phyloP scores from a whole-genome alignment of 1,284 basidiomycete genomes.

The Coniophora puteana region DNA sequence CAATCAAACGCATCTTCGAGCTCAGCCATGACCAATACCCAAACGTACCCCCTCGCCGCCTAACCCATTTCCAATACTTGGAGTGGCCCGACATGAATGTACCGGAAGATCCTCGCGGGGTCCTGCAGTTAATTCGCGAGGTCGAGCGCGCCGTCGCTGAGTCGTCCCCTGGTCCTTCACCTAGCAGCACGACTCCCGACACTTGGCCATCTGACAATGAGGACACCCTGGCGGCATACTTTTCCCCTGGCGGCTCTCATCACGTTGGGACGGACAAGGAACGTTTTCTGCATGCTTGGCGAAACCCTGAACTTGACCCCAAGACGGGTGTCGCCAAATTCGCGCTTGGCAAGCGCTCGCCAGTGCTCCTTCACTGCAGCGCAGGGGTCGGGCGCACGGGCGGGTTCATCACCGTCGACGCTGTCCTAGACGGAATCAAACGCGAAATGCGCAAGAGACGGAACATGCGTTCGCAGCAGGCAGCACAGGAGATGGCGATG shows the following conservation, averaged over 20 bases:
- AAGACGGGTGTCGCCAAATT: constrained; percentile 48
- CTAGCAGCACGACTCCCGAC: constrained; percentile 13
- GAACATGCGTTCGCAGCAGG: constrained; percentile 11
- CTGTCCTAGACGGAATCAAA: constrained; percentile 75
- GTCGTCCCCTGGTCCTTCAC: constrained; percentile 37
- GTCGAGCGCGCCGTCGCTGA: constrained; percentile 49
- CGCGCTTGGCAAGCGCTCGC: constrained; percentile 41
- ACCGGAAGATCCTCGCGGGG: constrained; percentile 72
- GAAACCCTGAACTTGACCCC: constrained; percentile 38
- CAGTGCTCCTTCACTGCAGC: constrained; percentile 78
- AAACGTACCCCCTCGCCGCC: constrained; percentile 49
- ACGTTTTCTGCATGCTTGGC: constrained; percentile 18
- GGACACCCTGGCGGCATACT: constrained; percentile 14
- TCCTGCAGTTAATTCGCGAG: constrained; percentile 70
- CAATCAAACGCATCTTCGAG: constrained; percentile 69
- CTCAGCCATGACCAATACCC: constrained; percentile 62
- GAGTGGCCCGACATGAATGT: constrained; percentile 96
- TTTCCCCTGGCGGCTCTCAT: constrained; percentile 13
- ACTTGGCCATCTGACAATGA: constrained; percentile 19
- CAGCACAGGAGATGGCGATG: no score
- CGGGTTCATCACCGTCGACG: constrained; percentile 87
- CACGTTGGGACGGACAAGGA: constrained; percentile 17
- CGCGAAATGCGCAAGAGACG: constrained; percentile 49
- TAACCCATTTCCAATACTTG: constrained; percentile 85
- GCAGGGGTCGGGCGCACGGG: constrained; percentile 92